phyloP scores from a whole-genome alignment of 2,329 filamentous ascomycete genomes.

The Leptoxyphium fumago region DNA sequence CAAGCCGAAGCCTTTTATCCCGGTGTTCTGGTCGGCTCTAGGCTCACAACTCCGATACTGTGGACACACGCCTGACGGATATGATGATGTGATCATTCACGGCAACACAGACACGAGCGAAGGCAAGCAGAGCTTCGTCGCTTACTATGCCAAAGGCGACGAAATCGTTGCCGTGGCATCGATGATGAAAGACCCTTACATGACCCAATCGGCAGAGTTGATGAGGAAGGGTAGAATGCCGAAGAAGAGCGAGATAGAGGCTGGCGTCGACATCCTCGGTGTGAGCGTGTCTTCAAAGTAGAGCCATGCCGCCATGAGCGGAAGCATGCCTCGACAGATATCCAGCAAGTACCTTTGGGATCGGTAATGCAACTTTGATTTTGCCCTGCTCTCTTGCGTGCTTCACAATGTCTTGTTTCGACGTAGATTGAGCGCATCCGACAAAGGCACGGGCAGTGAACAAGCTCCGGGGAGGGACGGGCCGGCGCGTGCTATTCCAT shows the following conservation, averaged over 20 bases:
- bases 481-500: too few relatives aligned
- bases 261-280: conserved; percentile 37
- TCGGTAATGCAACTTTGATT: too few relatives aligned
- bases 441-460: too few relatives aligned
- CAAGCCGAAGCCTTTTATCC: conserved; percentile 61
- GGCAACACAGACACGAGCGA: conserved; percentile 51
- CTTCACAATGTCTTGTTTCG: too few relatives aligned
- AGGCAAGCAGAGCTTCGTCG: conserved; percentile 61
- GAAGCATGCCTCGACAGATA: too few relatives aligned
- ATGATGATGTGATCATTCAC: conserved; percentile 69
- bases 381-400: too few relatives aligned
- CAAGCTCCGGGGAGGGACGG: too few relatives aligned
- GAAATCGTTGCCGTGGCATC: conserved; percentile 78
- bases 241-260: conserved; percentile 58
- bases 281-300: conserved; percentile 28
- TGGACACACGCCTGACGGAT: conserved; percentile 70
- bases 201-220: conserved; percentile 69
- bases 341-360: too few relatives aligned
- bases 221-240: conserved; percentile 77
- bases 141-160: conserved; percentile 78
- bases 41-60: conserved; percentile 85
- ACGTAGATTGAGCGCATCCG: too few relatives aligned
- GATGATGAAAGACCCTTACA: conserved; percentile 81
- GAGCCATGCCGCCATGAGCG: neutral
- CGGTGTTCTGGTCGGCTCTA: conserved; percentile 92